phyloP scores from a whole-genome alignment of 768 basidiomycete genomes.

The Amanita thiersii region DNA sequence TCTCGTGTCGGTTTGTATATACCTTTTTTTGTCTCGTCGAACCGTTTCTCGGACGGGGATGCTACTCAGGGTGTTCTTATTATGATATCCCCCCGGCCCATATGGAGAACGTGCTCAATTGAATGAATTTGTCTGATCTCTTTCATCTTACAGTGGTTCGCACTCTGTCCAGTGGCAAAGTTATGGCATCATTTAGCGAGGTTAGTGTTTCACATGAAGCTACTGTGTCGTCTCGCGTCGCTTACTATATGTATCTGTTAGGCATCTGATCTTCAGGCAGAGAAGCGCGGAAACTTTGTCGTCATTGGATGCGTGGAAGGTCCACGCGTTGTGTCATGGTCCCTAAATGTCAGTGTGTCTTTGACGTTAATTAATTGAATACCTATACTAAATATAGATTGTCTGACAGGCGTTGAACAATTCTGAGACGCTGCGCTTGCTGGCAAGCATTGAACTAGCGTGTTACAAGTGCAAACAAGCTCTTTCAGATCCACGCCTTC shows the following conservation, averaged over 20 bases:
- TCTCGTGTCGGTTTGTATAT: slow-evolving; percentile 66
- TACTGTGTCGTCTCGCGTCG: neutral
- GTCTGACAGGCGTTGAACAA: slow-evolving; percentile 63
- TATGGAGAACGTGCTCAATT: too few species aligned
- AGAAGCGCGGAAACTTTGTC: slow-evolving; percentile 83
- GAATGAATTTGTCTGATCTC: slow-evolving; percentile 8
- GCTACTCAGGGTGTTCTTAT: too few species aligned
- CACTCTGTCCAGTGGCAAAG: slow-evolving; percentile 55
- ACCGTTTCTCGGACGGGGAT: neutral
- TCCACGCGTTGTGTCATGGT: slow-evolving; percentile 73
- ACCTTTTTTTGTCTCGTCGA: neutral
- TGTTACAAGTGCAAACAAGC: slow-evolving; percentile 72
- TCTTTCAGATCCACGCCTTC: slow-evolving; percentile 56
- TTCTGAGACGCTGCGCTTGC: slow-evolving; percentile 71
- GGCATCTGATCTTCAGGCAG: slow-evolving; percentile 71
- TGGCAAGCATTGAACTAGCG: slow-evolving; percentile 80
- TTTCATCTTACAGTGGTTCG: slow-evolving; percentile 43
- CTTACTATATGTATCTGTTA: slow-evolving; percentile 16
- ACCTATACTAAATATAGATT: slow-evolving; percentile 9
- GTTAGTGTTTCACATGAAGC: slow-evolving; percentile 28
- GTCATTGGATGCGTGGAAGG: slow-evolving; percentile 77
- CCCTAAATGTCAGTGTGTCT: slow-evolving; percentile 54
- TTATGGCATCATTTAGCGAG: slow-evolving; percentile 65
- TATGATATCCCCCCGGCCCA: too few species aligned
- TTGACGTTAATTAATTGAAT: slow-evolving; percentile 7